These are phyloP conservation scores for Odontarrhena argentea DNA, from an alignment of 345 rosid species.

Conservation along the genomic window DNA sequence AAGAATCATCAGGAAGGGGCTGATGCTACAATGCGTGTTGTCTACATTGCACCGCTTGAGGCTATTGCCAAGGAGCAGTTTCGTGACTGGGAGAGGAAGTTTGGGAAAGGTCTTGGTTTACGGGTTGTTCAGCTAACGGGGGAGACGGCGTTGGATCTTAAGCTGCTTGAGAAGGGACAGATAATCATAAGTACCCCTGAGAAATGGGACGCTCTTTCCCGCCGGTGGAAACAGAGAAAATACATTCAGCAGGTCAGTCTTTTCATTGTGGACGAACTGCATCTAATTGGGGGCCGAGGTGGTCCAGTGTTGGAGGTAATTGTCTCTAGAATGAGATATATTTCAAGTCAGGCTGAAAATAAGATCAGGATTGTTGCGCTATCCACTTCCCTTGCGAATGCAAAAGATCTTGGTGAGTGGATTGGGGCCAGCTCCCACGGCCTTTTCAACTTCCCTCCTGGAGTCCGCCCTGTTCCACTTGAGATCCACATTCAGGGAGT, in stretches of 20 bases:
- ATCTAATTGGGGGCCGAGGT: constrained; percentile 91
- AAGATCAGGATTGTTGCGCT: constrained; percentile 87
- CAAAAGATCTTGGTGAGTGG: constrained; percentile 98
- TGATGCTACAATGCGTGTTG: constrained; percentile 67
- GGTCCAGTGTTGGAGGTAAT: constrained; percentile 92
- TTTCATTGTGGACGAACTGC: constrained; percentile 91
- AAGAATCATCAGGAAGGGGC: constrained; percentile 87
- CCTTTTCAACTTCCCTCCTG: constrained; percentile 89
- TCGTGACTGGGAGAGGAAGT: constrained; percentile 85
- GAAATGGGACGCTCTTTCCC: constrained; percentile 98
- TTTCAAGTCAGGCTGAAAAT: constrained; percentile 77
- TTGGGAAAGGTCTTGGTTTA: constrained; percentile 80
- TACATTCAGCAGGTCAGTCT: constrained; percentile 88
- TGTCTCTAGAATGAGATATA: constrained; percentile 92
- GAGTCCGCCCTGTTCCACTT: constrained; percentile 90
- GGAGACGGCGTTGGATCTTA: constrained; percentile 76
- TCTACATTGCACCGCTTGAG: constrained; percentile 89
- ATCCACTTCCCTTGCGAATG: constrained; percentile 96
- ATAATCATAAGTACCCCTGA: constrained; percentile 88
- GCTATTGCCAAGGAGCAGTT: constrained; percentile 83
- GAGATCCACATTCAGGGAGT: constrained; percentile 94
- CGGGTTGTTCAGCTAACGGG: constrained; percentile 87
- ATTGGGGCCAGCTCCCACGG: constrained; percentile 91
- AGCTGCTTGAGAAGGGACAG: constrained; percentile 85
- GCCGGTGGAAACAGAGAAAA: constrained; percentile 93